phyloP scores from a whole-genome alignment of 208 protist species.

The Acanthamoeba healyi region DNA sequence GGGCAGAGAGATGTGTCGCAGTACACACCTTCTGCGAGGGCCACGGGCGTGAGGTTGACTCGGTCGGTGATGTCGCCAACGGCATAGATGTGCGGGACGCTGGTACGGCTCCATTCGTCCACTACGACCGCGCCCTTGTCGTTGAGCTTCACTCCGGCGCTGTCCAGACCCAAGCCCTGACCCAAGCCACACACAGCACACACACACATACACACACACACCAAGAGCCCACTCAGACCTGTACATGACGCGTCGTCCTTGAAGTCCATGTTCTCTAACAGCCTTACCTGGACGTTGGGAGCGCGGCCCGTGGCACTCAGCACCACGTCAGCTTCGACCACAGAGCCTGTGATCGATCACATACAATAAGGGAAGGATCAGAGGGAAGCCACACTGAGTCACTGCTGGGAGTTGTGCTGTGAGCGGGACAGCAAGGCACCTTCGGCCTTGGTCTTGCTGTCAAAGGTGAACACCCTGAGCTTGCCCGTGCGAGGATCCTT shows the following conservation, averaged over 20 bases:
- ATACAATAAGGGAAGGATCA: no score
- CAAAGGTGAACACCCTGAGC: neutral
- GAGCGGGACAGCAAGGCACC: neutral
- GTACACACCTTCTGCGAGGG: conserved; percentile 88
- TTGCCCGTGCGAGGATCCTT: conserved; percentile 33
- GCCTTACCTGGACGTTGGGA: neutral
- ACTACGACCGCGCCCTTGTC: conserved; percentile 76
- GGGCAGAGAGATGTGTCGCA: neutral
- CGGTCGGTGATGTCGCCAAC: conserved; percentile 86
- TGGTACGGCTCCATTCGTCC: conserved; percentile 78
- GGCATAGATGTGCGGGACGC: conserved; percentile 80
- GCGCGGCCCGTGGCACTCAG: neutral
- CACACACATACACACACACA: no score
- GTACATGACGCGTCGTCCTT: no score
- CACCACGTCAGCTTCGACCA: neutral
- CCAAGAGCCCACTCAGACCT: no score
- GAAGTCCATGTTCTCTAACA: neutral
- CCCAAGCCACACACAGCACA: neutral
- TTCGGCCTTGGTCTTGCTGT: conserved; percentile 35
- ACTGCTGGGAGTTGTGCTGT: no score
- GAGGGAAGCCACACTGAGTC: no score
- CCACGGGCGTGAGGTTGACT: conserved; percentile 89
- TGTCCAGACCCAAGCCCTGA: conserved; percentile 78
- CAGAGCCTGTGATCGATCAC: no score
- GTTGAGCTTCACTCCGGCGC: conserved; percentile 75